Percentiles rank a stretch among this genome's conserved stretches.
Evolutionary conservation across 495 filamentous ascomycete genomes (phyloP).

Genomic region (Chlorociboria aeruginascens): DNA sequence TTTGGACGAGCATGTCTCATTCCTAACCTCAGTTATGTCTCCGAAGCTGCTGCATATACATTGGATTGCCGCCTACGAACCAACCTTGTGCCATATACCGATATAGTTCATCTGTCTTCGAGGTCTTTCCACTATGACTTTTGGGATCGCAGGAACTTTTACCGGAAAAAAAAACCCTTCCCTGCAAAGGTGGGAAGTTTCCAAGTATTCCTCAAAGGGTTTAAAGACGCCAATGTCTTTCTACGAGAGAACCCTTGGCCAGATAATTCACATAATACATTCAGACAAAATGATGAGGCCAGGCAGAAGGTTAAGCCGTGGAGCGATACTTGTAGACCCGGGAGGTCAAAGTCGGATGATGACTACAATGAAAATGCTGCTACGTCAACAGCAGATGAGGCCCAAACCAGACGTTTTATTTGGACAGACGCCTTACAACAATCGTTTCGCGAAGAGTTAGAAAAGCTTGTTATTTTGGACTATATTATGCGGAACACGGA

Average conservation of each 20-base stretch:
- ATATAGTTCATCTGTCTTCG: slow-evolving; percentile 85
- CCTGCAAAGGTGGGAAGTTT: slow-evolving; percentile 92
- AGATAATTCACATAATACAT: slow-evolving; percentile 74
- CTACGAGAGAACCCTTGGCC: slow-evolving; percentile 94
- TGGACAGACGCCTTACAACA: slow-evolving; percentile 89
- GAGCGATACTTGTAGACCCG: slow-evolving; percentile 74
- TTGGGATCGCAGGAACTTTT: slow-evolving; percentile 84
- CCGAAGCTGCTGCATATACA: slow-evolving; percentile 92
- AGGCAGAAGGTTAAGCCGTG: slow-evolving; percentile 64
- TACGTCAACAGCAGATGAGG: slow-evolving; percentile 31
- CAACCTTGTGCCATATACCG: slow-evolving; percentile 90
- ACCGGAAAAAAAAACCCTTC: slow-evolving; percentile 75
- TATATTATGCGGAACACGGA: slow-evolving; percentile 99
- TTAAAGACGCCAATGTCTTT: slow-evolving; percentile 93
- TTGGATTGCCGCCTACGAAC: slow-evolving; percentile 84
- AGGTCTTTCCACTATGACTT: slow-evolving; percentile 98
- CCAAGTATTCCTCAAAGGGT: slow-evolving; percentile 93
- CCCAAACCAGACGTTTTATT: slow-evolving; percentile 44
- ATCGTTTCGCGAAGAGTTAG: slow-evolving; percentile 85
- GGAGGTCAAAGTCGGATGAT: slow-evolving; percentile 50
- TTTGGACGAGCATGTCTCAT: slow-evolving; percentile 95
- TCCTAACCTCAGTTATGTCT: slow-evolving; percentile 97
- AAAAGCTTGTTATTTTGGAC: slow-evolving; percentile 95
- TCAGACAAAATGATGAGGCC: slow-evolving; percentile 58
- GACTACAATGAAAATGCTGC: slow-evolving; percentile 43